Conservation (phyloP, 2,329 filamentous ascomycete species). For the Hypoxylon sp. region DNA sequence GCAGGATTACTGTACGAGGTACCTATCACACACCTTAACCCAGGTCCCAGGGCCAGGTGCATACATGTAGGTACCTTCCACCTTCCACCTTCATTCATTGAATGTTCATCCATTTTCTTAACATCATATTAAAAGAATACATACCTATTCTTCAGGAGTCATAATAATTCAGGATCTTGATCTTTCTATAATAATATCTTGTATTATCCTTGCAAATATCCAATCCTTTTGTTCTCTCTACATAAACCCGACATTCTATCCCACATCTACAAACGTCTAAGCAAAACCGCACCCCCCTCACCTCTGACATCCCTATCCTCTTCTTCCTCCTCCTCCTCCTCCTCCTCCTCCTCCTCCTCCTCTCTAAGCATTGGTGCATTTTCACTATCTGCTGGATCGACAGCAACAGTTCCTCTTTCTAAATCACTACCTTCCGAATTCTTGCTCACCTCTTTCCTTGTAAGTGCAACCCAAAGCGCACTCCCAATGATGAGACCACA, state of each 20-base stretch:
- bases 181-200: too few relatives aligned
- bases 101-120: too few relatives aligned
- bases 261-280: not conserved
- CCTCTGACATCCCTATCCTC: slow-evolving; percentile 8
- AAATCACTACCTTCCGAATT: slow-evolving; percentile 5
- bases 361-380: slow-evolving; percentile 53
- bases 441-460: slow-evolving; percentile 51
- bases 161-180: too few relatives aligned
- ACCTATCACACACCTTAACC: too few relatives aligned
- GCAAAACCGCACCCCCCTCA: too few relatives aligned
- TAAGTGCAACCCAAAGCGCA: slow-evolving; percentile 59
- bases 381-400: slow-evolving; percentile 41
- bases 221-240: not conserved
- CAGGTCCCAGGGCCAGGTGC: not conserved
- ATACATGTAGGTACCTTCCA: not conserved
- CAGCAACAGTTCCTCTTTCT: slow-evolving; percentile 32
- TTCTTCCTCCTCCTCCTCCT: slow-evolving; percentile 26
- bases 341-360: slow-evolving; percentile 39
- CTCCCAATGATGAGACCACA: slow-evolving; percentile 63
- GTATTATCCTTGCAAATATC: too few relatives aligned
- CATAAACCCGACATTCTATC: not conserved
- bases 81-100: too few relatives aligned
- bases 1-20: slow-evolving; percentile 26
- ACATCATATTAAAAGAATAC: not conserved
- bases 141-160: too few relatives aligned